Evolutionary conservation across 768 basidiomycete species (phyloP).

Genomic region (Naganishia vaughanmartiniae): DNA sequence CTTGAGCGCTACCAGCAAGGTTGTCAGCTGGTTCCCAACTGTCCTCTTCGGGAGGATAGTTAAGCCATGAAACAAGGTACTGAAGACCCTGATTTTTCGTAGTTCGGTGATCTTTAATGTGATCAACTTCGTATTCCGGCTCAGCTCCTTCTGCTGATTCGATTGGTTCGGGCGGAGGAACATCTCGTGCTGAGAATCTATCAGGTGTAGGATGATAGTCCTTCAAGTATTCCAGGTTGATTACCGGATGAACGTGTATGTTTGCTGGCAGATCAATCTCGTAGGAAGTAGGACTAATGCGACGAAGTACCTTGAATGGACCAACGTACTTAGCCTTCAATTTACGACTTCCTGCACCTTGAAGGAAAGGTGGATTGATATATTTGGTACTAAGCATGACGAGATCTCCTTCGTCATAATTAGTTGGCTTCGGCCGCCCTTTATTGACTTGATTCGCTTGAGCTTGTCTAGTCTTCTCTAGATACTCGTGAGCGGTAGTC

Average conservation of each 20-base stretch:
- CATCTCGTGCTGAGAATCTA: not conserved
- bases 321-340: constrained; percentile 36
- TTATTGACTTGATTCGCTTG: not conserved
- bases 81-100: not conserved
- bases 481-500: not conserved
- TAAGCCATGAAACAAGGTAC: no score
- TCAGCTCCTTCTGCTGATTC: not conserved
- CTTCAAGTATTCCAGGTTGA: constrained; percentile 28
- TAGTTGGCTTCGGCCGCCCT: not conserved
- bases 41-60: no score
- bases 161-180: constrained; percentile 1
- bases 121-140: not conserved
- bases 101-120: not conserved
- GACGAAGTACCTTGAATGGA: constrained; percentile 33
- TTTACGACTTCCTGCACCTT: constrained; percentile 24
- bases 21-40: no score
- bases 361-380: constrained; percentile 1
- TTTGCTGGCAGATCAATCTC: constrained; percentile 32
- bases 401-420: not conserved
- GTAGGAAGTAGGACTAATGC: constrained; percentile 28
- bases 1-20: no score
- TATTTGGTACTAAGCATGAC: no score
- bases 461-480: not conserved
- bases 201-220: not conserved
- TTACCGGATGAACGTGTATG: constrained; percentile 34